phyloP scores from a whole-genome alignment of 345 rosid genomes.

The Dimocarpus longan region DNA sequence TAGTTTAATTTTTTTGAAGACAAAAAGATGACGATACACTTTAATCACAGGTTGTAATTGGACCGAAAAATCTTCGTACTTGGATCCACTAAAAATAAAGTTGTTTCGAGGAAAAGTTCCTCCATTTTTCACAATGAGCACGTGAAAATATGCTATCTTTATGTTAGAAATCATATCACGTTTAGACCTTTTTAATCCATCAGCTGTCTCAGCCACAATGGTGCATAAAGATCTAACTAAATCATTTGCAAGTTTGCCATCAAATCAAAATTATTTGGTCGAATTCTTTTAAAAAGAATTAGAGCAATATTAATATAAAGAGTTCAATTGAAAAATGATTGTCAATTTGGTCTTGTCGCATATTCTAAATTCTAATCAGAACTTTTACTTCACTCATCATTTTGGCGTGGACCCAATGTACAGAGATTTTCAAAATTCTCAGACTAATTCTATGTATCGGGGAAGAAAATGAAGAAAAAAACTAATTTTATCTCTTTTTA shows the following conservation, averaged over 20 bases:
- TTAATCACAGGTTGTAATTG: background rate
- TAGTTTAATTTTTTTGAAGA: too few species aligned
- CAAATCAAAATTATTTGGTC: too few species aligned
- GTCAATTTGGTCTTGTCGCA: constrained; percentile 7
- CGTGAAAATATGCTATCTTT: too few species aligned
- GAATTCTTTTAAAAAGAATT: too few species aligned
- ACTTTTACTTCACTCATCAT: background rate
- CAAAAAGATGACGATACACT: too few species aligned
- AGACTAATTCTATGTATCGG: too few species aligned
- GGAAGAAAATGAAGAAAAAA: too few species aligned
- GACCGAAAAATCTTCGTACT: background rate
- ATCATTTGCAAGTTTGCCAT: background rate
- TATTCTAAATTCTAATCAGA: background rate
- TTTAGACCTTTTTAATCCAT: background rate
- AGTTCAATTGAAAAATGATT: constrained; percentile 17
- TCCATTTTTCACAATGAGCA: constrained; percentile 4
- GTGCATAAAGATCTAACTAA: constrained; percentile 4
- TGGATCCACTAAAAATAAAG: background rate
- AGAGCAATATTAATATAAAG: too few species aligned
- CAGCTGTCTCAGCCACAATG: constrained; percentile 7
- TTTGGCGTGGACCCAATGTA: constrained; percentile 5
- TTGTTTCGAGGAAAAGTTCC: background rate
- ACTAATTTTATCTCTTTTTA: too few species aligned
- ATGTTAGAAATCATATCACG: too few species aligned
- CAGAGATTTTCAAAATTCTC: background rate